A percentile compares a stretch with the other conserved stretches of the same genome.
These are phyloP conservation scores for Rhizopus delemar DNA, from an alignment of 371 early-diverging fungal genomes.

Conservation along the genomic window DNA sequence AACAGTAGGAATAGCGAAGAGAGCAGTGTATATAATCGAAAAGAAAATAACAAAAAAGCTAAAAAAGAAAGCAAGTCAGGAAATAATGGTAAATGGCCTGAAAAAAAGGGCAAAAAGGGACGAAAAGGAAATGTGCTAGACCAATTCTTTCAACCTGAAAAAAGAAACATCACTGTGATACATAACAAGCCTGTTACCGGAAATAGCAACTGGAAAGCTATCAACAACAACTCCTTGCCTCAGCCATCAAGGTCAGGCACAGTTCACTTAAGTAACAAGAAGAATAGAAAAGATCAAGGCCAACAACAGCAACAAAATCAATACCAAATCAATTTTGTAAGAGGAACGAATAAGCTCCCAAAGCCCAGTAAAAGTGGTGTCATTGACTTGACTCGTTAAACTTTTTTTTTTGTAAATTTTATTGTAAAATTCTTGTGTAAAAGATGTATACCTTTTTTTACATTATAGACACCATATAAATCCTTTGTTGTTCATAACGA, in stretches of 20 bases:
- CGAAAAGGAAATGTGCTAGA: slow-evolving; percentile 3
- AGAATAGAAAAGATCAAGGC: not conserved
- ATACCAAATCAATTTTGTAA: too few relatives aligned
- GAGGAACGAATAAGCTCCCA: slow-evolving; percentile 12
- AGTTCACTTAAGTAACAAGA: slow-evolving; percentile 10
- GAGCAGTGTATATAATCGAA: not conserved
- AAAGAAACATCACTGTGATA: not conserved
- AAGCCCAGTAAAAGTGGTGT: slow-evolving; percentile 28
- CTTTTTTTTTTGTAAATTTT: too few relatives aligned
- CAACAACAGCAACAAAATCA: not conserved
- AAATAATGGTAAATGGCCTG: not conserved
- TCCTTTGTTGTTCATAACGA: too few relatives aligned
- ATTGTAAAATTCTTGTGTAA: not conserved
- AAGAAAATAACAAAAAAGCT: not conserved
- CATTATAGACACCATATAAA: not conserved
- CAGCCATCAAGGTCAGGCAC: slow-evolving; percentile 30
- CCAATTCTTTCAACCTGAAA: slow-evolving; percentile 6
- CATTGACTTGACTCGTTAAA: slow-evolving; percentile 16
- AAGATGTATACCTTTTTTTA: slow-evolving; percentile 6
- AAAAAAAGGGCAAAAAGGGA: not conserved
- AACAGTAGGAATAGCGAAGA: not conserved
- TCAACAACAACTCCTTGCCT: slow-evolving; percentile 19
- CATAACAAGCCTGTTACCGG: slow-evolving; percentile 6
- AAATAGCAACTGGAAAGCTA: slow-evolving; percentile 27
- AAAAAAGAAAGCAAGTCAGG: not conserved